A percentile compares a stretch with the other conserved stretches of the same genome.
phyloP scores from a whole-genome alignment of 441 rosid genomes.

The Populus tomentosa region DNA sequence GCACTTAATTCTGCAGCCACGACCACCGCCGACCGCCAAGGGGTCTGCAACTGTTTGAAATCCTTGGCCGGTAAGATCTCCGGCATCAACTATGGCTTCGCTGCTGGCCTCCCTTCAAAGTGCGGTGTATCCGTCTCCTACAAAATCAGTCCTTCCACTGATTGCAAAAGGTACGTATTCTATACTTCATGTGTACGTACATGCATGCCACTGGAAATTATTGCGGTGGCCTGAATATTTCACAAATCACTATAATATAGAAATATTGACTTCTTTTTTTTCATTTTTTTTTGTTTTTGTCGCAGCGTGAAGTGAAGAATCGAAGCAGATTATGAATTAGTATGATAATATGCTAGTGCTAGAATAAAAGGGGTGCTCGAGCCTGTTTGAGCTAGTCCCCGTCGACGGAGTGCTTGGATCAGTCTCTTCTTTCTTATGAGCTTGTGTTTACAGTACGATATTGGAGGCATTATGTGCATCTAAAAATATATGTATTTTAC shows the following conservation, averaged over 20 bases:
- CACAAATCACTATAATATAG: too few relatives aligned
- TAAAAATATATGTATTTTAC: not conserved
- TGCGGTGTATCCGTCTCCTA: slow-evolving; percentile 26
- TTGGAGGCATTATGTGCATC: not conserved
- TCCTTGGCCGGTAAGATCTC: not conserved
- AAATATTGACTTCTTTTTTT: not conserved
- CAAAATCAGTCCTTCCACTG: slow-evolving; percentile 27
- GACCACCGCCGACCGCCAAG: slow-evolving; percentile 21
- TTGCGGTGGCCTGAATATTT: too few relatives aligned
- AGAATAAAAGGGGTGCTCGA: not conserved
- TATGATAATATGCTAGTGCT: not conserved
- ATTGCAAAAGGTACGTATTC: slow-evolving; percentile 23
- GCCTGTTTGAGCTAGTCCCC: not conserved
- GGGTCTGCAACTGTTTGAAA: slow-evolving; percentile 20
- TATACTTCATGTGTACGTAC: not conserved
- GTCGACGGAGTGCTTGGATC: not conserved
- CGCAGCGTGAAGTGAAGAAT: not conserved
- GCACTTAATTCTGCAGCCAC: slow-evolving; percentile 16
- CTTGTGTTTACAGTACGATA: not conserved
- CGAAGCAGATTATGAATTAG: not conserved
- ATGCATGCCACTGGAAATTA: too few relatives aligned
- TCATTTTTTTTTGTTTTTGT: too few relatives aligned
- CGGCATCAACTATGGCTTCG: slow-evolving; percentile 1
- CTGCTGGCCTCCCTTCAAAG: slow-evolving; percentile 20
- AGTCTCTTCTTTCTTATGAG: not conserved